Conservation (phyloP, 441 rosid genomes). For the Aquilaria agallochum region DNA sequence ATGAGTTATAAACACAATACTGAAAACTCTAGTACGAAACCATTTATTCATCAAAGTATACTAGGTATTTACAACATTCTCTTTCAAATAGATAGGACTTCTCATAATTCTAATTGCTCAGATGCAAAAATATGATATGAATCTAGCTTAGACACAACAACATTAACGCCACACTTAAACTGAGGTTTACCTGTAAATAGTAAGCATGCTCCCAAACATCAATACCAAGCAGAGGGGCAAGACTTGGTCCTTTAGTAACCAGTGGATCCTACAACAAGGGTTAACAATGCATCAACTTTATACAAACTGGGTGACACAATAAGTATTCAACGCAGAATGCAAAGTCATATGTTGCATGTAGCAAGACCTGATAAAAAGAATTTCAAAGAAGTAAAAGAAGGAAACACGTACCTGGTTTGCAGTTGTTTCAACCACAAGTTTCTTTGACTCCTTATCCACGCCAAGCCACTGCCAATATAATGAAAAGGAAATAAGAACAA, state of each 20-base stretch:
- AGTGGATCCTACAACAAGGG: conserved; percentile 68
- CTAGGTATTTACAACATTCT: no score
- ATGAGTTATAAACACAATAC: no score
- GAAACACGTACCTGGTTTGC: conserved; percentile 70
- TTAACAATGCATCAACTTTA: background rate
- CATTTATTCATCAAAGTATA: no score
- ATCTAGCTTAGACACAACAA: conserved; percentile 1
- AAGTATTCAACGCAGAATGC: no score
- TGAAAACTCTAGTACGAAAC: no score
- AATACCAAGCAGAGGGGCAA: conserved; percentile 88
- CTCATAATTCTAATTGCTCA: no score
- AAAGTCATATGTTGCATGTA: background rate
- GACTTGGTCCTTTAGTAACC: conserved; percentile 66
- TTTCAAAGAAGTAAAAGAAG: background rate
- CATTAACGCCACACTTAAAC: background rate
- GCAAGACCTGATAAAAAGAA: background rate
- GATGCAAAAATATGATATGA: background rate
- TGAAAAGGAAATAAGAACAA: background rate
- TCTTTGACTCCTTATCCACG: conserved; percentile 73
- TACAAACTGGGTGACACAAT: background rate
- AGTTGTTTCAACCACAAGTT: conserved; percentile 87
- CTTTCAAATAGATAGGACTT: no score
- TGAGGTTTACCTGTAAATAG: conserved; percentile 75
- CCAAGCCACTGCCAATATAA: conserved; percentile 76
- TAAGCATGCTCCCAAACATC: conserved; percentile 99